Evolutionary conservation across 805 yeast genomes (phyloP), one percentile per base, ranked within the genome.

Genomic region (Candida orba): DNA sequence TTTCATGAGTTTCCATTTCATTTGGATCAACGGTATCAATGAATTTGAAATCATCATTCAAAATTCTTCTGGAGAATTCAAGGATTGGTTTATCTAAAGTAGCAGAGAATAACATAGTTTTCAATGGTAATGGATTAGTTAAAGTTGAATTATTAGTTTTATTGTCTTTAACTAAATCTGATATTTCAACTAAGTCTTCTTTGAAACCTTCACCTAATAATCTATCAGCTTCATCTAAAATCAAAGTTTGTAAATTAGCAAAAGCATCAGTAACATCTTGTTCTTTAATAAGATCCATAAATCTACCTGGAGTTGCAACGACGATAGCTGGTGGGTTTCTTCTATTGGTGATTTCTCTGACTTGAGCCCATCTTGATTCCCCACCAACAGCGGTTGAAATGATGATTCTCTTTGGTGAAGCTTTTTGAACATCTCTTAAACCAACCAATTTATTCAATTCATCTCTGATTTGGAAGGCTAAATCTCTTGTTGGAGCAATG

Each of bases 161-260:
- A 15, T 68, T 58, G 5, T 55, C 57, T 38, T 66, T 72, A 49
- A 86, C 64, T 33, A 55, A 60, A 12, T 66, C 65, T 36, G 83
- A 75, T 44, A 89, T 80, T 23, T 69, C 66, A 44, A 73, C 71
- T 47, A 90, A 69, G 49, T 78, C 83, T 34, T 73, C 76, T 54
- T 76, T 79, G 62, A 91, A 90, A 15, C 95, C 95, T 48, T 78
- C 79, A 61, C 84, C 93, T 47, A 90, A 71, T 41, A 90, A 66
- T 54, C 93, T 76, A 65, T 90, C 97, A 33, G 96, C 96, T 67
- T 90, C 98, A 63, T 90, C 97, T 50, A 87, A 77, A 34, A 89
- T 81, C 48, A 85, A 71, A 54, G 81, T 76, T 46, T 73, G 73
- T 44, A 90, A 68, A 42, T 68, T 63, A 34, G 63, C 59, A 60